A percentile compares a stretch with the other conserved stretches of the same genome.
Conservation (phyloP, 306 rosid species). For the Parietaria judaica region DNA sequence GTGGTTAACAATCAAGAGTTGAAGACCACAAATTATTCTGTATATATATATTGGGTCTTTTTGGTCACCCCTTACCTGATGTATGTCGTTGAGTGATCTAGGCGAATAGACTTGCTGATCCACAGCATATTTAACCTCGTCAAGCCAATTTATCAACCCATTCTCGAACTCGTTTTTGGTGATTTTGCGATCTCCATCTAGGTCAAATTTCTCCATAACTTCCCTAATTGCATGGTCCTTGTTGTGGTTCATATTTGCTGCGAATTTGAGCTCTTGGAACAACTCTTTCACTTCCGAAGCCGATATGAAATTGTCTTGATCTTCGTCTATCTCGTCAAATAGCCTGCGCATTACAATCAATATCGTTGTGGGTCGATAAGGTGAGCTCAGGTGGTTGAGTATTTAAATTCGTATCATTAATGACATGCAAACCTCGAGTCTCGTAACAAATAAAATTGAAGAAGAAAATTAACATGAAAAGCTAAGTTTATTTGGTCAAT, state of each 20-base stretch:
- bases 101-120: not conserved
- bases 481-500: too few relatives aligned
- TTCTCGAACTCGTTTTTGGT: not conserved
- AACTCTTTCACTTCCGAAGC: not conserved
- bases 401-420: not conserved
- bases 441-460: too few relatives aligned
- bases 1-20: too few relatives aligned
- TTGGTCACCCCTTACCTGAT: not conserved
- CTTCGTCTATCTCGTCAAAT: constrained; percentile 1
- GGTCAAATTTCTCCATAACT: not conserved
- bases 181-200: not conserved
- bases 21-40: too few relatives aligned
- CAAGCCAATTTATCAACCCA: not conserved
- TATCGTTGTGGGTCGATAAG: not conserved
- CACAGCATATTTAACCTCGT: not conserved
- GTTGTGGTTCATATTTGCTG: not conserved
- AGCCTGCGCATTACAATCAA: not conserved
- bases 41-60: too few relatives aligned
- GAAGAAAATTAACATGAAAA: too few relatives aligned
- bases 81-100: not conserved
- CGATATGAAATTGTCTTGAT: not conserved
- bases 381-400: not conserved
- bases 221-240: not conserved
- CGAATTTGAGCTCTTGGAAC: not conserved
- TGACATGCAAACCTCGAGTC: too few relatives aligned